Evolutionary conservation across 306 rosid species (phyloP), one percentile per base, ranked within the genome.

Genomic region (Gastrolobium villosum): DNA sequence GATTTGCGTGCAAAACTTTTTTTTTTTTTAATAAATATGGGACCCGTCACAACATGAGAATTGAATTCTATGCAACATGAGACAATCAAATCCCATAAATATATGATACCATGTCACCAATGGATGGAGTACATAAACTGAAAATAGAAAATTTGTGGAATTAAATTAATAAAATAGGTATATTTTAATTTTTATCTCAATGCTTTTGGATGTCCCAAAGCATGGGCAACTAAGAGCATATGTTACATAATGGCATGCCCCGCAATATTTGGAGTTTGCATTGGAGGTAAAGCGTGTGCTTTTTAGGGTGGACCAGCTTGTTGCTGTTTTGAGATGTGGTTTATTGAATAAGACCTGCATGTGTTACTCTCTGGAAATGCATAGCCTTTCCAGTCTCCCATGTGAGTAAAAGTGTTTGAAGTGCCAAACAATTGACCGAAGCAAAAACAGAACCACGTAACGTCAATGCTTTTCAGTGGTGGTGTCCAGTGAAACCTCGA

Each of bases 361-460:
- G 53, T 49, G 15, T 34, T 60, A 5, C 14, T 46, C 54, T 60
- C 15, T 7, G 31, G 10, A 28, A 20, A 65, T 10, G 45, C 56
- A 7, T 72, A 11, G 34, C 46, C 59, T 70, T 72, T 40, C 70
- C 32, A 10, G 50, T 65, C 56, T 36, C 15, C 74, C 86, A 75
- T 53, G 74, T 66, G 79, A 72, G 26, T 11, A 5, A 48, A 70
- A 71, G 49, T 7, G 31, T 30, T 4, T 52, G 40, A 61, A 35
- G 72, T 56, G 56, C 49, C 30, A 45, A 46, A 48, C 49, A 48
- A 37, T 45, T 69, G 28, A 37, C 50, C 49, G 61, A 48, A 15
- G 36, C 43, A 59, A 72, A 62, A 40, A 41, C 31, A 11, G 43
- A 39, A 73, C 45, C 55, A 57, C 34, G 11, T 6, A 43, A 43